Base-by-base conservation (phyloP, 805 yeast genomes). In the Jamesozyma hellenica region DNA sequence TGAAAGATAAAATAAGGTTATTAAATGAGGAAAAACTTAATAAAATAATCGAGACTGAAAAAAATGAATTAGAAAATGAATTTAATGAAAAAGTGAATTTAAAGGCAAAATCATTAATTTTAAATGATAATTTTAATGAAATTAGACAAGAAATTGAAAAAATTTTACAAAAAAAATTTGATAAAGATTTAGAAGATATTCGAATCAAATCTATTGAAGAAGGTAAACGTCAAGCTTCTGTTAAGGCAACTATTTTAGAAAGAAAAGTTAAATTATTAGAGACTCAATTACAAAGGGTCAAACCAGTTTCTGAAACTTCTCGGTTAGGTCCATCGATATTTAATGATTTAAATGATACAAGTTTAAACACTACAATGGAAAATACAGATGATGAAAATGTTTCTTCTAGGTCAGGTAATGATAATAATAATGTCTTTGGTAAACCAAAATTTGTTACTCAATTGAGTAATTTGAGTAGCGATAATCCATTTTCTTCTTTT, bases 1-100 rank as follows among this genome's bases (percentile, higher is more conserved):
- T 71, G 32, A 61, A 63, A 34, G 70, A 74, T n/a, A 66, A 71
- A 29, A 69, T 72, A 32, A 73, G 71, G 51, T 17, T 38, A 25
- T 48, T 50, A 6, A 42, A 44, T 16, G 75, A 75, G 51, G 67
- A 68, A 38, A 79, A 72, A 43, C 67, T 79, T 56, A 70, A 74
- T 16, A 75, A 70, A 34, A 68, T 66, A 38, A 61, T 71, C 26
- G 74, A 71, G 44, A 56, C 52, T 28, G 66, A 65, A 25, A 53
- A 52, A 34, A 37, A 36, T 34, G 43, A 49, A 28, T 29, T 47
- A 13, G 48, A 41, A 37, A 42, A 45, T 14, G 46, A 41, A 15
- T 44, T 39, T 19, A 38, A 46, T 3, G 26, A 43, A 30, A 43
- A 38, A 27, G 34, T 43, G 2, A 26, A 45, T 13, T 40, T 36